Percentiles rank a stretch among this genome's conserved stretches.
phyloP scores from a whole-genome alignment of 163 green algal species.

The Scenedesmus sp. region DNA sequence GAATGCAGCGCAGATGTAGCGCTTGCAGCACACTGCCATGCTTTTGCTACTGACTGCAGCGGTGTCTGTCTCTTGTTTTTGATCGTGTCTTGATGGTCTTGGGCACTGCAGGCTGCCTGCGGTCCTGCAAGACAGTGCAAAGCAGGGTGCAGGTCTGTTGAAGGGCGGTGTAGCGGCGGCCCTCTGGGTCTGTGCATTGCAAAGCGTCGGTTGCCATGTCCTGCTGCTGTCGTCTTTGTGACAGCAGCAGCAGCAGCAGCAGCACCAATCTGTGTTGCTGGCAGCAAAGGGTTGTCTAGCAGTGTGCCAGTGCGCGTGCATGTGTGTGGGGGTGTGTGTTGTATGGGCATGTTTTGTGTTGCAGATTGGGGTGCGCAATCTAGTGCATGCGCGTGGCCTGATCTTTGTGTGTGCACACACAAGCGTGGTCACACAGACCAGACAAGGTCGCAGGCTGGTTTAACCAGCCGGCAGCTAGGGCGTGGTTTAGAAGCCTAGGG shows the following conservation, averaged over 20 bases:
- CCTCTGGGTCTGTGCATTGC: no score
- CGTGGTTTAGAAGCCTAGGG: no score
- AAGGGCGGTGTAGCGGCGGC: no score
- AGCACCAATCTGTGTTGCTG: not conserved
- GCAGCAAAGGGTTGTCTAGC: not conserved
- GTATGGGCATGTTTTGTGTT: no score
- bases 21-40: no score
- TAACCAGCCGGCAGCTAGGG: no score
- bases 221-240: not conserved
- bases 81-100: not conserved
- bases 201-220: not conserved
- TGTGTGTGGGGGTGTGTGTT: not conserved
- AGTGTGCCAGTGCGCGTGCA: not conserved
- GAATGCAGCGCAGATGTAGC: no score
- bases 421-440: not conserved
- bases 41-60: not conserved
- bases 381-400: not conserved
- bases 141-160: not conserved
- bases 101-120: not conserved
- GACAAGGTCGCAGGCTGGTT: no score
- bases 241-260: not conserved
- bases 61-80: not conserved
- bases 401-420: not conserved
- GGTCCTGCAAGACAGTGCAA: not conserved
- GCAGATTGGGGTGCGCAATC: not conserved